Evolutionary conservation across 345 rosid genomes (phyloP).

Genomic region (Melastoma malabathricum): DNA sequence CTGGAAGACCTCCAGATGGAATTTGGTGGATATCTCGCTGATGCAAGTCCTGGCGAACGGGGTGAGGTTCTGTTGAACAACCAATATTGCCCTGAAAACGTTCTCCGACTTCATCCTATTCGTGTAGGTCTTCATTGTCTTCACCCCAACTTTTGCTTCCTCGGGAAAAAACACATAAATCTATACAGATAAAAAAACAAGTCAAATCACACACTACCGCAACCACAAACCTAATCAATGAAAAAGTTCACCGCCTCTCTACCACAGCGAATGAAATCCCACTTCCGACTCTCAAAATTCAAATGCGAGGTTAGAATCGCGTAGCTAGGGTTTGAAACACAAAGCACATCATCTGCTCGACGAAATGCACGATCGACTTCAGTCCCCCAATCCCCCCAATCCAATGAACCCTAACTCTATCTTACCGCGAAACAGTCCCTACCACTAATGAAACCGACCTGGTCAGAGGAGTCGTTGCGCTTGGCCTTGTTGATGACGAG

Average conservation of each 20-base stretch:
- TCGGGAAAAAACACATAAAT: slow-evolving; percentile 82
- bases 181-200: slow-evolving; percentile 16
- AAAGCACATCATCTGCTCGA: no score
- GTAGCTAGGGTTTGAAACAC: no score
- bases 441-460: slow-evolving; percentile 21
- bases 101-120: slow-evolving; percentile 77
- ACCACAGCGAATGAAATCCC: no score
- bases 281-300: no score
- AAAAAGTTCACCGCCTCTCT: neutral
- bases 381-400: no score
- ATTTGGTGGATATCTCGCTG: slow-evolving; percentile 49
- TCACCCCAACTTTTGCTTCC: slow-evolving; percentile 71
- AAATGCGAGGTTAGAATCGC: no score
- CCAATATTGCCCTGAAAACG: slow-evolving; percentile 65
- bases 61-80: slow-evolving; percentile 69
- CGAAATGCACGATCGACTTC: no score
- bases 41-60: slow-evolving; percentile 78
- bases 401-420: no score
- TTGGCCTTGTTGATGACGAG: slow-evolving; percentile 51
- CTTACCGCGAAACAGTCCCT: no score
- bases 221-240: neutral
- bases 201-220: neutral
- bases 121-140: slow-evolving; percentile 82
- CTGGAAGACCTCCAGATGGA: slow-evolving; percentile 84
- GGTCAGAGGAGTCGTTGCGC: slow-evolving; percentile 43